Conservation (phyloP, 768 basidiomycete species). For the Exsudoporus frostii region DNA sequence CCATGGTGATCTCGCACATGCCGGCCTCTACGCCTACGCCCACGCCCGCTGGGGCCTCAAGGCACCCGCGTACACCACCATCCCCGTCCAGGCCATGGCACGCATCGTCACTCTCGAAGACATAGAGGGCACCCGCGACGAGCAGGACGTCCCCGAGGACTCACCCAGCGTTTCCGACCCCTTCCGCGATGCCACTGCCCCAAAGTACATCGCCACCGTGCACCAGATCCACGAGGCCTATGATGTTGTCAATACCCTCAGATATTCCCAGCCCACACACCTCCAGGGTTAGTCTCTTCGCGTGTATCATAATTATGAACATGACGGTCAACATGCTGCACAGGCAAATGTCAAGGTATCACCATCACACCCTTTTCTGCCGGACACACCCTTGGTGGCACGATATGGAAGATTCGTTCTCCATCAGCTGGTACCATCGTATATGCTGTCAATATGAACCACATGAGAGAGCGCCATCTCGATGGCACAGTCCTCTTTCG, state of each 20-base stretch:
- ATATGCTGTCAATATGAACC: conserved; percentile 94
- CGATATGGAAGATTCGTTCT: conserved; percentile 98
- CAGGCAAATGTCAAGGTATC: conserved; percentile 87
- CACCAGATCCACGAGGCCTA: conserved; percentile 92
- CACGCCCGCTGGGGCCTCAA: conserved; percentile 82
- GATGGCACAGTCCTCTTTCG: conserved; percentile 89
- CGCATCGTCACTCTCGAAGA: conserved; percentile 89
- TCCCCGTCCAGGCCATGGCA: conserved; percentile 95
- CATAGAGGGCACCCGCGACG: conserved; percentile 73
- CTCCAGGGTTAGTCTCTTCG: conserved; percentile 66
- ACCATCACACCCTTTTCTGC: conserved; percentile 95
- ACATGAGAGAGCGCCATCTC: conserved; percentile 92
- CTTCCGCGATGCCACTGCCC: conserved; percentile 8
- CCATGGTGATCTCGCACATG: conserved; percentile 86
- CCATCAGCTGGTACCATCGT: conserved; percentile 94
- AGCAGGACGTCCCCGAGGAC: conserved; percentile 54
- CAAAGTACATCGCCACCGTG: conserved; percentile 68
- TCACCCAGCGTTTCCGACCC: conserved; percentile 21
- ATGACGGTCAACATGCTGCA: not conserved
- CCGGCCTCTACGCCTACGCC: conserved; percentile 92
- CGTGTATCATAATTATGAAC: not conserved
- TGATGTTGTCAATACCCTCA: conserved; percentile 83
- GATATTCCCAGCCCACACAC: conserved; percentile 95
- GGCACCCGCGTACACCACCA: conserved; percentile 90
- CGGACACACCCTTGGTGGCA: conserved; percentile 93